Evolutionary conservation across 1,139 yeast genomes (phyloP).

Genomic region (Scheffersomyces lignicola): DNA sequence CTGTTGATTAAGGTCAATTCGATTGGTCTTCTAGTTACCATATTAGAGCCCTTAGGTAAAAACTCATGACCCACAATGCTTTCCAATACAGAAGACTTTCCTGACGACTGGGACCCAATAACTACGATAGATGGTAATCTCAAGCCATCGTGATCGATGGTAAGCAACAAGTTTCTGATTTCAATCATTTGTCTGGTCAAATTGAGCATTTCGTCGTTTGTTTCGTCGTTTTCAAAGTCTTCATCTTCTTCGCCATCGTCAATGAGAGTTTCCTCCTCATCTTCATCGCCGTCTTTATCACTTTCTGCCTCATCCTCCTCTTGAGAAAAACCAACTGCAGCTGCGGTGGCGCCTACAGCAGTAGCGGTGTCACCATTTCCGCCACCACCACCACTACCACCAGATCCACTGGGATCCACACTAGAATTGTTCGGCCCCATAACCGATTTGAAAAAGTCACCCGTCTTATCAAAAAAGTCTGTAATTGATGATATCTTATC

Average conservation of each 20-base stretch:
- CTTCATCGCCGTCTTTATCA: slow-evolving; percentile 14
- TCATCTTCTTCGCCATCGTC: slow-evolving; percentile 40
- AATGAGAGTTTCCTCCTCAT: slow-evolving; percentile 29
- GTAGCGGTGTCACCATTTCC: slow-evolving; percentile 35
- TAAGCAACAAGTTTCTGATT: slow-evolving; percentile 74
- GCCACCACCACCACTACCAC: slow-evolving; percentile 24
- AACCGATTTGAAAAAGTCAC: slow-evolving; percentile 37
- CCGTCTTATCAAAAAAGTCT: slow-evolving; percentile 53
- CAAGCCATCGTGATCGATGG: slow-evolving; percentile 76
- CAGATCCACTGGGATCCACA: slow-evolving; percentile 14
- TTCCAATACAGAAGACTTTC: slow-evolving; percentile 91
- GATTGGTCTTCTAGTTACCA: slow-evolving; percentile 95
- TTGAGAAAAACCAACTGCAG: slow-evolving; percentile 42
- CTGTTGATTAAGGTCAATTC: slow-evolving; percentile 89
- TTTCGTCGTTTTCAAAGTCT: slow-evolving; percentile 47
- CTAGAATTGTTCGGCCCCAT: slow-evolving; percentile 18
- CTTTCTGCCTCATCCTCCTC: slow-evolving; percentile 27
- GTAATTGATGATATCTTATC: slow-evolving; percentile 63
- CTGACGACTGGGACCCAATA: slow-evolving; percentile 95
- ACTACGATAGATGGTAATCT: slow-evolving; percentile 94
- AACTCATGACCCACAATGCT: slow-evolving; percentile 94
- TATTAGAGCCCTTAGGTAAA: slow-evolving; percentile 89
- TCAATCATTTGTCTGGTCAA: slow-evolving; percentile 96
- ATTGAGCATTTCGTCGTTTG: slow-evolving; percentile 78
- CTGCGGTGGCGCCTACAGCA: slow-evolving; percentile 45